Conservation (phyloP, 2,329 filamentous ascomycete species). For the Meredithiella fracta region DNA sequence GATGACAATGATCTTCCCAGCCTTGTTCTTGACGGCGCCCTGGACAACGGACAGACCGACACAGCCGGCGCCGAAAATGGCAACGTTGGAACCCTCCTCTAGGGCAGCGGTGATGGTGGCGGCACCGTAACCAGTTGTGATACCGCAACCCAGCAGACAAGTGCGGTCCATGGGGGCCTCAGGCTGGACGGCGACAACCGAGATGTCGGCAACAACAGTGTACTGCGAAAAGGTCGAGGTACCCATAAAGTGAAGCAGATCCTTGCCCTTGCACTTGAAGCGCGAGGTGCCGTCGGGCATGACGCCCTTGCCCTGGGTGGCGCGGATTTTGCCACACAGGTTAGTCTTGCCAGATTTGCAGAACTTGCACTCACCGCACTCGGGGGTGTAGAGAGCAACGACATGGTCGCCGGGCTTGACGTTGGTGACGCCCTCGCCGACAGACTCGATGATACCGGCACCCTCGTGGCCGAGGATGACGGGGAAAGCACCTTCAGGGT, state of each 20-base stretch:
- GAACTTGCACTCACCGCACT: constrained; percentile 98
- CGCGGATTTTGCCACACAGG: constrained; percentile 95
- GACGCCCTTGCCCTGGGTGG: constrained; percentile 85
- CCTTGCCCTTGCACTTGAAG: constrained; percentile 88
- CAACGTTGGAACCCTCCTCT: constrained; percentile 76
- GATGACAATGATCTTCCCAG: constrained; percentile 57
- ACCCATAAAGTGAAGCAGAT: constrained; percentile 97
- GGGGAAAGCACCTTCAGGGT: constrained; percentile 88
- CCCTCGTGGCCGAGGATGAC: constrained; percentile 81
- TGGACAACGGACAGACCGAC: constrained; percentile 92
- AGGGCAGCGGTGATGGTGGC: constrained; percentile 85
- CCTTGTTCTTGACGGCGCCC: constrained; percentile 73
- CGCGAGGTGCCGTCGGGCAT: constrained; percentile 95
- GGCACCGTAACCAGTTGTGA: constrained; percentile 95
- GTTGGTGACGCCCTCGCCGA: constrained; percentile 86
- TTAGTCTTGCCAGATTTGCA: constrained; percentile 99
- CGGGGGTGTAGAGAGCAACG: constrained; percentile 80
- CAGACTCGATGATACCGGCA: constrained; percentile 79
- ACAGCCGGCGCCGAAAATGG: constrained; percentile 88
- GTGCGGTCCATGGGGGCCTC: constrained; percentile 91
- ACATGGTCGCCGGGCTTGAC: constrained; percentile 91
- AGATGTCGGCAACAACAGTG: constrained; percentile 96
- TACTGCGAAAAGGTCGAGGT: constrained; percentile 98
- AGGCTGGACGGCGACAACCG: constrained; percentile 79
- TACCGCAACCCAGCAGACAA: constrained; percentile 90